phyloP scores from a whole-genome alignment of 192 early-diverging fungal genomes.

The Spinellus fusiger region DNA sequence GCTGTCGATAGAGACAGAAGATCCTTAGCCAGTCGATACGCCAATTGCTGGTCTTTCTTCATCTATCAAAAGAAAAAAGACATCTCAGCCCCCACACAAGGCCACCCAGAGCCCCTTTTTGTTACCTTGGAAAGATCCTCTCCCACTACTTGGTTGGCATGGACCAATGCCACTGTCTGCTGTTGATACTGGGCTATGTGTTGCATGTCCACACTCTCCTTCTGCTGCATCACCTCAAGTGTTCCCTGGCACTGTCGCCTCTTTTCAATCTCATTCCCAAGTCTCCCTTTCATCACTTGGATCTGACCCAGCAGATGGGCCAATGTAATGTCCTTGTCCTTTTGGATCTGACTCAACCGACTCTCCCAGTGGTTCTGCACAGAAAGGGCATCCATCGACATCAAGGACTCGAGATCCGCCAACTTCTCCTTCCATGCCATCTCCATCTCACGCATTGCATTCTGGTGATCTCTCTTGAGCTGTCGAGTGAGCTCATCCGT shows the following conservation, averaged over 20 bases:
- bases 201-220: too few relatives aligned
- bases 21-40: too few relatives aligned
- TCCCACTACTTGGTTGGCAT: background rate
- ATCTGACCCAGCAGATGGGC: slow-evolving; percentile 3
- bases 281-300: slow-evolving; percentile 4
- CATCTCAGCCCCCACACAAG: too few relatives aligned
- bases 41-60: too few relatives aligned
- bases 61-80: too few relatives aligned
- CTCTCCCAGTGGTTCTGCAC: slow-evolving; percentile 8
- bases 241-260: background rate
- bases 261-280: slow-evolving; percentile 4
- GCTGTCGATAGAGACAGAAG: too few relatives aligned
- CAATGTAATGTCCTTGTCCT: background rate
- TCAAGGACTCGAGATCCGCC: slow-evolving; percentile 3
- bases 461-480: background rate
- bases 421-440: slow-evolving; percentile 8
- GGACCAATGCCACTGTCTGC: background rate
- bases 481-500: background rate
- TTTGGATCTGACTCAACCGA: background rate
- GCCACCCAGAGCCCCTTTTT: too few relatives aligned
- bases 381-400: slow-evolving; percentile 7
- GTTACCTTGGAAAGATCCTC: too few relatives aligned
- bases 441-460: background rate
- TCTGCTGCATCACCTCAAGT: background rate
- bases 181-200: background rate